Base-by-base conservation (phyloP, 352 stramenopile species). In the Pythium myriotylum region DNA sequence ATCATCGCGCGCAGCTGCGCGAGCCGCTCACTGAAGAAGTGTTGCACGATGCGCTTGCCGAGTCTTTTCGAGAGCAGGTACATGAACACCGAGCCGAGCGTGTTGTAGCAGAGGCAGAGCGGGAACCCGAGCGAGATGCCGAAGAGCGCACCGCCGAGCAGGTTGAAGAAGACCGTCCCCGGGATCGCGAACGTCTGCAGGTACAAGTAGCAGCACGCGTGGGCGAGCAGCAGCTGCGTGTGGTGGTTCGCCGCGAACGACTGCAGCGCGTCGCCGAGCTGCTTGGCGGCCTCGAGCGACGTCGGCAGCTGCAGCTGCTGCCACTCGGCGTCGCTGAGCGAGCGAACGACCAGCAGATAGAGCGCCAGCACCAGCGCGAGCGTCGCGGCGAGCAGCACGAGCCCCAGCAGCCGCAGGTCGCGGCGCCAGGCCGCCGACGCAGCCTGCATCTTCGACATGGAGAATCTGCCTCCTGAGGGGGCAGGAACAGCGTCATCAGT, bases 181-280 rank as follows among this genome's bases (percentile, higher is more conserved):
- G 84, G 84, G 49, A 93, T 93, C 46, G 81, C 81, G 54, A 90
- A 93, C 24, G 76, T 91, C 67, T 93, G 84, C 49, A 91, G 52
- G 58, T 88, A 93, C 53, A 93, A 40, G 63, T 93, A 91, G 60
- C 75, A 88, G 42, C 71, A 73, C 68, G 79, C 85, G 70, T 93
- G 84, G 19, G 80, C 82, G 14, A 91, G 53, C 42, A 91, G 68
- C 22, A 92, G 58, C 9, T 79, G 64, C 4, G 49, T 55, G 3
- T 57, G 65, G 49, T 73, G 72, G 12, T 71, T 72, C 17, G 73
- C 65, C 19, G 84, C 68, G 39, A 90, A 81, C 50, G 70, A 74
- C 62, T 84, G 70, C 42, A 91, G 67, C 48, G 72, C 81, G 50
- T 84, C 73, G n/a, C 79, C 84, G 7, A 92, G 73, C 45, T 85